These are phyloP conservation scores for Colletotrichum horii DNA, from an alignment of 2,329 filamentous ascomycete species.

Conservation along the genomic window DNA sequence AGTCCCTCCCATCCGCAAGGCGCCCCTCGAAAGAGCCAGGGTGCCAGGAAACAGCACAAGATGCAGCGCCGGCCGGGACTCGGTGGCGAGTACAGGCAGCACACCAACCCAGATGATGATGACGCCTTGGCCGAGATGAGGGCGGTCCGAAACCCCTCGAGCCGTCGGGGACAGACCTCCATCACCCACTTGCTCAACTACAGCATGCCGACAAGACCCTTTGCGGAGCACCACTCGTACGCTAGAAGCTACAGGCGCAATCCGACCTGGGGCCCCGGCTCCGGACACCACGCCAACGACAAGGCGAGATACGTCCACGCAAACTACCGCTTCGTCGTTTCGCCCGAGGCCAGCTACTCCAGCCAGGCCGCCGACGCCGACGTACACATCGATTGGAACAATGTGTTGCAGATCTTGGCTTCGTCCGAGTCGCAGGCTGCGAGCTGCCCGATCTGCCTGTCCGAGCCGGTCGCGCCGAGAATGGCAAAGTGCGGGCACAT, in stretches of 20 bases:
- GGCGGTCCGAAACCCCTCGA: slow-evolving; percentile 61
- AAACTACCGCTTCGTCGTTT: slow-evolving; percentile 96
- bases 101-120: slow-evolving; percentile 68
- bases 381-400: slow-evolving; percentile 86
- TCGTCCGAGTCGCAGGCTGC: slow-evolving; percentile 87
- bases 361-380: slow-evolving; percentile 86
- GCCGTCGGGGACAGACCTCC: slow-evolving; percentile 89
- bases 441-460: slow-evolving; percentile 94
- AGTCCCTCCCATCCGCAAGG: slow-evolving; percentile 37
- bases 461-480: slow-evolving; percentile 87
- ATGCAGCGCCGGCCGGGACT: slow-evolving; percentile 73
- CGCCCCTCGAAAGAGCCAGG: slow-evolving; percentile 77
- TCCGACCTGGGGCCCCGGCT: slow-evolving; percentile 83
- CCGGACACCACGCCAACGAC: slow-evolving; percentile 87
- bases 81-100: slow-evolving; percentile 36
- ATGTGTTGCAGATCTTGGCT: slow-evolving; percentile 89
- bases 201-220: slow-evolving; percentile 76
- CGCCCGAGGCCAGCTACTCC: slow-evolving; percentile 79
- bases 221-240: slow-evolving; percentile 58
- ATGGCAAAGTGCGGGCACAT: slow-evolving; percentile 99
- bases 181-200: slow-evolving; percentile 98
- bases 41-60: slow-evolving; percentile 81
- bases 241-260: slow-evolving; percentile 70
- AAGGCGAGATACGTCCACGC: slow-evolving; percentile 92
- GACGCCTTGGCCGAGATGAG: slow-evolving; percentile 85